Evolutionary conservation across 345 rosid species (phyloP).

Genomic region (Salix udensis): DNA sequence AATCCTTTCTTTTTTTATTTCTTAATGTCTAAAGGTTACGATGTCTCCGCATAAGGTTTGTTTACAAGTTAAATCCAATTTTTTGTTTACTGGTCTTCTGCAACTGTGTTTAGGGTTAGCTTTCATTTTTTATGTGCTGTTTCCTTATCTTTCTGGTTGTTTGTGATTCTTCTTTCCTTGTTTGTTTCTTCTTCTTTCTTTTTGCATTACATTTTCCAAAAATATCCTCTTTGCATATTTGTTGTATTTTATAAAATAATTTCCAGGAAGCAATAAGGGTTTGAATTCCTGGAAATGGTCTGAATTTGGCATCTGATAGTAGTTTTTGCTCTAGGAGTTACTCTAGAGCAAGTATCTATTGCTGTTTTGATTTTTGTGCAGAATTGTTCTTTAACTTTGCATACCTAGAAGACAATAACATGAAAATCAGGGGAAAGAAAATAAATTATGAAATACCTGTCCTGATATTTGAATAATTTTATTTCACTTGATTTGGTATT

Average conservation of each 20-base stretch:
- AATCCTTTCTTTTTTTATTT: not conserved
- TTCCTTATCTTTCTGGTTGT: not conserved
- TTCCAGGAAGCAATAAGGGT: constrained; percentile 17
- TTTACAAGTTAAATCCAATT: not conserved
- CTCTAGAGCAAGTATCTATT: constrained; percentile 1
- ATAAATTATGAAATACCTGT: not conserved
- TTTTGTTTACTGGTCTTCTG: not conserved
- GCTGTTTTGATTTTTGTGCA: not conserved
- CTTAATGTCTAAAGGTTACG: not conserved
- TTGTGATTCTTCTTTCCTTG: not conserved
- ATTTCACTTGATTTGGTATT: not conserved
- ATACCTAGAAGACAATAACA: not conserved
- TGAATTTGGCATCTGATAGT: constrained; percentile 2
- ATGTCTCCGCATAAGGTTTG: not conserved
- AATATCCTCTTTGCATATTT: not conserved
- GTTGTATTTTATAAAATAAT: not conserved
- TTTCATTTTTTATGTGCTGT: not conserved
- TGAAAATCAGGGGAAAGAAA: not conserved
- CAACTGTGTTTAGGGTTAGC: not conserved
- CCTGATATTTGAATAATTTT: not conserved
- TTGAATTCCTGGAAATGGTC: constrained; percentile 8
- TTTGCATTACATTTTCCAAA: not conserved
- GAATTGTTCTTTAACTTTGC: not conserved
- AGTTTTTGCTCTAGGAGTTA: not conserved
- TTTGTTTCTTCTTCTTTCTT: not conserved